phyloP scores from a whole-genome alignment of 768 basidiomycete genomes.

The Mycena chlorophos region DNA sequence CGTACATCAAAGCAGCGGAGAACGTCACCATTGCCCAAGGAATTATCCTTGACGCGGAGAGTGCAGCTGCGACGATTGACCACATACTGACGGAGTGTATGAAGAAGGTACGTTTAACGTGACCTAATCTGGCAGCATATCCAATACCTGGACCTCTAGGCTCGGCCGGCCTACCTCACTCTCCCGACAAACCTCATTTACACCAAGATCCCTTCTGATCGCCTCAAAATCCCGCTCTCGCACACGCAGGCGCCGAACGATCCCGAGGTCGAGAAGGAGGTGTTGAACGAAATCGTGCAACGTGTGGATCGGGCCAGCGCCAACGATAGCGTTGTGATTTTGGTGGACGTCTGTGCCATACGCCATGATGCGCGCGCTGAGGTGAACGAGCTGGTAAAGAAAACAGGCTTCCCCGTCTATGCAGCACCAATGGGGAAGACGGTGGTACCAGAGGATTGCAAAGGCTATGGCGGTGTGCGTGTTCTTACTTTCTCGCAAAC shows the following conservation, averaged over 20 bases:
- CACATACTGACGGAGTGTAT: conserved; percentile 71
- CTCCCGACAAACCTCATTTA: conserved; percentile 83
- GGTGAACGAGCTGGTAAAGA: conserved; percentile 58
- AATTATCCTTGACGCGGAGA: conserved; percentile 48
- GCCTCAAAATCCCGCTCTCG: conserved; percentile 62
- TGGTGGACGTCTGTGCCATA: conserved; percentile 79
- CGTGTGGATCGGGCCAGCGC: conserved; percentile 58
- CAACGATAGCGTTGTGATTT: conserved; percentile 63
- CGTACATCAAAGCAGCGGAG: conserved; percentile 71
- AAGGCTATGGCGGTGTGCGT: conserved; percentile 79
- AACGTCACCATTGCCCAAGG: conserved; percentile 76
- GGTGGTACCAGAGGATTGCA: conserved; percentile 64
- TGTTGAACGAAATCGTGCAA: conserved; percentile 70
- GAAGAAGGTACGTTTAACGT: conserved; percentile 26
- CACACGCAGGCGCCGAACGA: conserved; percentile 53
- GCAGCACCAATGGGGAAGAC: conserved; percentile 83
- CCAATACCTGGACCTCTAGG: conserved; percentile 42
- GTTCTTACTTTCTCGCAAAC: conserved; percentile 1
- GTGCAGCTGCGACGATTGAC: conserved; percentile 74
- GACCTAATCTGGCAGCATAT: background rate
- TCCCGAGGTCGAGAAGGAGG: conserved; percentile 59
- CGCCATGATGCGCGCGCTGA: conserved; percentile 69
- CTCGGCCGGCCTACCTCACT: conserved; percentile 84
- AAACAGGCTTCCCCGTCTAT: conserved; percentile 74
- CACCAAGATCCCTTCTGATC: conserved; percentile 62